phyloP scores from a whole-genome alignment of 2,329 filamentous ascomycete genomes.

The Neonectria ditissima region DNA sequence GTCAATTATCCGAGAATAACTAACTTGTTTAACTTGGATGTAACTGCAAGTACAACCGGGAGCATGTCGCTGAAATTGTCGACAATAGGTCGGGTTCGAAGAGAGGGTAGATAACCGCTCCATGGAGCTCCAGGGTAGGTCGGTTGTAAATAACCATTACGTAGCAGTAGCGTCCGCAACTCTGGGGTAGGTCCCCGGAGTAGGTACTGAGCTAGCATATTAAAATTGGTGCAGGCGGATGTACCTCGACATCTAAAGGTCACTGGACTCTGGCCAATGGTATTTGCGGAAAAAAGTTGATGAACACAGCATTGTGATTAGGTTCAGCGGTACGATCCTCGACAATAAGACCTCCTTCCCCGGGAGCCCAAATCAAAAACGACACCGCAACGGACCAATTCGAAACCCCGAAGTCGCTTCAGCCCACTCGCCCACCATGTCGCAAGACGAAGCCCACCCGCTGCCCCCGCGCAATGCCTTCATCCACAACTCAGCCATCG shows the following conservation, averaged over 20 bases:
- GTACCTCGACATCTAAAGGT: constrained; percentile 1
- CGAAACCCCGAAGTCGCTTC: not conserved
- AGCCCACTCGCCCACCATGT: constrained; percentile 38
- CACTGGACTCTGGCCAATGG: constrained; percentile 9
- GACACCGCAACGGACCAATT: constrained; percentile 6
- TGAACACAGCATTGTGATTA: constrained; percentile 4
- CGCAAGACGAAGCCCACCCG: constrained; percentile 43
- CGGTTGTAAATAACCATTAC: not conserved
- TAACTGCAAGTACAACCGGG: too few relatives aligned
- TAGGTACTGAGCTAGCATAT: not conserved
- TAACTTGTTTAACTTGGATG: too few relatives aligned
- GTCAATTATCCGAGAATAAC: too few relatives aligned
- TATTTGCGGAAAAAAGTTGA: constrained; percentile 18
- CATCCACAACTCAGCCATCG: constrained; percentile 62
- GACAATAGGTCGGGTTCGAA: not conserved
- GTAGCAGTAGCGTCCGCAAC: not conserved
- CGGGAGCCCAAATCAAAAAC: not conserved
- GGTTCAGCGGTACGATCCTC: not conserved
- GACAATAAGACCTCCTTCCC: constrained; percentile 8
- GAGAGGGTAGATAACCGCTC: not conserved
- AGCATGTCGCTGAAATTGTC: not conserved
- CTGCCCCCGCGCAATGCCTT: constrained; percentile 51
- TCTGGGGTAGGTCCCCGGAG: too few relatives aligned
- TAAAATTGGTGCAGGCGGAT: not conserved
- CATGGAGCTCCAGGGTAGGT: not conserved